Evolutionary conservation across 176 grass and related monocot species (phyloP).

Genomic region (Alopecurus myosuroides): DNA sequence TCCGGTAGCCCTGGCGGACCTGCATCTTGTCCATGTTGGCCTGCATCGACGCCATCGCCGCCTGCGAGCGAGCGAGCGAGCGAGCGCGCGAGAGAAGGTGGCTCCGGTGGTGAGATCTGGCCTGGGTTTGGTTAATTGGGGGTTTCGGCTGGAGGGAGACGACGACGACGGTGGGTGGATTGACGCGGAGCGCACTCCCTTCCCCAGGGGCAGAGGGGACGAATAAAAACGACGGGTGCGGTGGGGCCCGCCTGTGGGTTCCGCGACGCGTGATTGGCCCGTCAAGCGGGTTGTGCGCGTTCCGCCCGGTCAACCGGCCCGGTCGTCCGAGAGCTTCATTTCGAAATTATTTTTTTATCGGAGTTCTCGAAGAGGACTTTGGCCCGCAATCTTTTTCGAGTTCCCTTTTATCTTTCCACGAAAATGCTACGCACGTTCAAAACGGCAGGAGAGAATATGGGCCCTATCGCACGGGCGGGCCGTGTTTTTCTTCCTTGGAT

Average conservation of each 20-base stretch:
- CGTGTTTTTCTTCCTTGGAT: too few relatives aligned
- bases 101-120: slow-evolving; percentile 16
- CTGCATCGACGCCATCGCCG: slow-evolving; percentile 64
- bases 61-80: not conserved
- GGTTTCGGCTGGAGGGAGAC: not conserved
- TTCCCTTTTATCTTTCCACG: too few relatives aligned
- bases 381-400: too few relatives aligned
- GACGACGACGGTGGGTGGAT: not conserved
- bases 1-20: slow-evolving; percentile 87
- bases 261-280: not conserved
- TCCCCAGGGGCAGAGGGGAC: not conserved
- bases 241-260: not conserved
- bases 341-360: not conserved
- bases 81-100: too few relatives aligned
- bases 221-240: not conserved
- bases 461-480: too few relatives aligned
- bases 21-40: slow-evolving; percentile 80
- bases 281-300: not conserved
- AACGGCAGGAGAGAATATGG: too few relatives aligned
- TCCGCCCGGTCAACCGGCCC: not conserved
- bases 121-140: not conserved
- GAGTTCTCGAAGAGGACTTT: not conserved
- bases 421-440: too few relatives aligned
- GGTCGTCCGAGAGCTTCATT: not conserved
- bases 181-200: not conserved